Evolutionary conservation across 768 basidiomycete species (phyloP).

Genomic region (Russula earlei): DNA sequence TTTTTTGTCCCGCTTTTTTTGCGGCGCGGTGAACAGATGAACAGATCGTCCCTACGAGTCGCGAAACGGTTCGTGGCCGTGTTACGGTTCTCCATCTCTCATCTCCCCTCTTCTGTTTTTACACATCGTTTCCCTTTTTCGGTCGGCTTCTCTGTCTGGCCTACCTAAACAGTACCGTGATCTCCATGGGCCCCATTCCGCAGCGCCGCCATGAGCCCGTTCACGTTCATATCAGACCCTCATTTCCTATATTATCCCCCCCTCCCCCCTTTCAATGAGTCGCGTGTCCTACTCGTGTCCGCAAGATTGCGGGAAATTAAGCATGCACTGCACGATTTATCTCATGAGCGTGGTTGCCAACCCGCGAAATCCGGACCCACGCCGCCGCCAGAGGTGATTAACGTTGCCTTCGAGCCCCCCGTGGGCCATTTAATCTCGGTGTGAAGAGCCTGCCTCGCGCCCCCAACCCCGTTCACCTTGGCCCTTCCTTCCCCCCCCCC

Average conservation of each 20-base stretch:
- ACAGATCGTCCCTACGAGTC: neutral
- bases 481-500: neutral
- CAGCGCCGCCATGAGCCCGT: neutral
- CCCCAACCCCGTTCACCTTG: neutral
- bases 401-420: neutral
- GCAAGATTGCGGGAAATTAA: slow-evolving; percentile 6
- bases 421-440: neutral
- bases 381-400: neutral
- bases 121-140: neutral
- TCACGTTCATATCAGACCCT: slow-evolving; percentile 4
- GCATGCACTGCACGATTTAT: neutral
- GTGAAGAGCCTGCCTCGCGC: slow-evolving; percentile 4
- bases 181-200: slow-evolving; percentile 1
- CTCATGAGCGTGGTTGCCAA: slow-evolving; percentile 1
- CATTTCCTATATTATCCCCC: neutral
- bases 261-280: neutral
- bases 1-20: neutral
- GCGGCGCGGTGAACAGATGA: neutral
- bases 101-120: neutral
- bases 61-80: slow-evolving; percentile 12
- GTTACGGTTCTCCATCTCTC: slow-evolving; percentile 1
- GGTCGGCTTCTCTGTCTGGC: neutral
- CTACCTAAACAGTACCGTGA: slow-evolving; percentile 4
- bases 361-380: neutral
- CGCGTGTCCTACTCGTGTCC: slow-evolving; percentile 12